Evolutionary conservation across 2,329 filamentous ascomycete genomes (phyloP), one percentile per base, ranked within the genome.

Genomic region (Thelonectria rubi): DNA sequence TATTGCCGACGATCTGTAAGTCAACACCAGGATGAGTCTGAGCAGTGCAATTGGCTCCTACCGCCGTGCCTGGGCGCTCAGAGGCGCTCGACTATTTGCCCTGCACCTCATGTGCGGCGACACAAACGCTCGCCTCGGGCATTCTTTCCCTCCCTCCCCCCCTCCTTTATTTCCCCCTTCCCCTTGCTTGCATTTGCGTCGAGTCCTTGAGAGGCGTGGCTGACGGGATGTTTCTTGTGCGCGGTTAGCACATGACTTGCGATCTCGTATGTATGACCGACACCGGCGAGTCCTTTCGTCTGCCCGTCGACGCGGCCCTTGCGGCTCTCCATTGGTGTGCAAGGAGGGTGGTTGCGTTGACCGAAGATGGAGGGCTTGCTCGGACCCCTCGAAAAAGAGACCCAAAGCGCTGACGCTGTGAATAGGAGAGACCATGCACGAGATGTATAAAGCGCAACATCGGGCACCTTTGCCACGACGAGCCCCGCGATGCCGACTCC

Each of bases 371-470:
- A 53, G 64, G 59, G 58, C 64, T 64, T 59, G 43, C 40, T 62
- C 47, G 60, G 21, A 55, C 52, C 60, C 55, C 55, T 60, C 26
- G 10, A 62, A 20, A 32, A 55, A 15, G 18, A 49, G 47, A 52
- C 50, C 46, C 43, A 37, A 63, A 61, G 62, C 66, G 67, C 74
- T 76, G 65, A 76, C 67, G 59, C 49, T 59, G 61, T 69, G 63
- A 57, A 69, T 78, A 96, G 93, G 93, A 97, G 82, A 90, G 95
- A 76, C 95, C 95, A 74, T 99, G 95, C 86, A 94, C 93, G 73
- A 88, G 95, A 80, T 99, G 95, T 83, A 92, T 98, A 80, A 99
- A 98, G 82, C 90, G 95, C 75, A 97, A 97, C 81, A 99, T 99
- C 78, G 95, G 94, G 73, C 95, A 99, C 79, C 86, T 99, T 69